Base-by-base conservation (phyloP, 805 yeast genomes). In the Metschnikowia continentalis region DNA sequence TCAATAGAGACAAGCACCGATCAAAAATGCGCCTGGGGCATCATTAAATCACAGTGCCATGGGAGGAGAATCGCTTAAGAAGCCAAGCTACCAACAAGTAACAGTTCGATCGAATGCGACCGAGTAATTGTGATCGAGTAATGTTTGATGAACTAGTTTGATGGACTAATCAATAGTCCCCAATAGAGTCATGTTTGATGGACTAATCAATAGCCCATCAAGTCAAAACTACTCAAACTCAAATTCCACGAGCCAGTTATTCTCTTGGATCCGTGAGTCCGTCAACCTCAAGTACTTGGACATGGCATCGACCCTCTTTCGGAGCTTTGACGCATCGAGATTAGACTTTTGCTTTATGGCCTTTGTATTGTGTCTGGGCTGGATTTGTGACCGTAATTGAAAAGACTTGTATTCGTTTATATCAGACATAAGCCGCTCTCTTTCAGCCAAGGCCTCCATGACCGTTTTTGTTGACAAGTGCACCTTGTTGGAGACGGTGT, bases 81-180 rank as follows among this genome's bases (percentile, higher is more conserved):
- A 22, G 10, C 45, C 45, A 32, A 15, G 45, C 26, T 41, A 42
- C 45, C 45, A 14, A 42, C 45, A 42, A 14, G 43, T 17, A 42
- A 42, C 35, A 17, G 8, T 11, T 8, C 30, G 30, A 8, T 26
- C 30, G 30, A 8, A 5, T 26, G 11, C 11, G 11, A 26, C 11
- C 30, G 30, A 26, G 30, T 26, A 26, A 26, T 8, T 26, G 30
- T 8, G 10, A 8, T 26, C 30, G 11, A 26, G 30, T 26, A 26
- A 4, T 17, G 19, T 17, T 17, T 17, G 19, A 17, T 17, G 19
- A 17, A 2, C 19, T 17, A 17, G 19, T 17, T 8, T 4, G 30
- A 26, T 10, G 30, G 11, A 26, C 30, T 26, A 26, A 8, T 26
- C 30, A 8, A 26, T 26, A 26, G 30, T 26, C 11, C 30, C 11